Evolutionary conservation across 2,329 filamentous ascomycete species (phyloP).

Genomic region (Phaeophleospora eucalypticola): DNA sequence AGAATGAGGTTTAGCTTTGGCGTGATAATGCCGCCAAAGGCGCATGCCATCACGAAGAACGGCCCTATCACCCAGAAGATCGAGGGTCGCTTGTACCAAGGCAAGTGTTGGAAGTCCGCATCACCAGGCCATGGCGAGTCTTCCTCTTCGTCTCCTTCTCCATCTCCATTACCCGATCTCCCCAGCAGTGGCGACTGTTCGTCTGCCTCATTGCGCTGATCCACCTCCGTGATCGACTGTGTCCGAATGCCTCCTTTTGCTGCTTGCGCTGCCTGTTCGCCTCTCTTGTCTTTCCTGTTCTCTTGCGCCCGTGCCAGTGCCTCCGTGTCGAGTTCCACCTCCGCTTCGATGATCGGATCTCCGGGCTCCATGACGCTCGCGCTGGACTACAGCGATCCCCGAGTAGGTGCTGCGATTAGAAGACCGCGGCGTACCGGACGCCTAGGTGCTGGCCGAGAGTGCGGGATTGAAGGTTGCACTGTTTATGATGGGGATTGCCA

Average conservation of each 20-base stretch:
- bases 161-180: slow-evolving; percentile 7
- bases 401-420: not conserved
- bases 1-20: slow-evolving; percentile 86
- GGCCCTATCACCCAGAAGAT: slow-evolving; percentile 80
- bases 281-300: slow-evolving; percentile 11
- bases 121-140: slow-evolving; percentile 23
- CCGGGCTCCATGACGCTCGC: slow-evolving; percentile 27
- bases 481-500: not conserved
- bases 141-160: slow-evolving; percentile 20
- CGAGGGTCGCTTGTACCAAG: slow-evolving; percentile 62
- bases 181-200: slow-evolving; percentile 26
- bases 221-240: slow-evolving; percentile 3
- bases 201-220: slow-evolving; percentile 13
- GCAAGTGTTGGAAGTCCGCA: slow-evolving; percentile 56
- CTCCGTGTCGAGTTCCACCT: slow-evolving; percentile 29
- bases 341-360: slow-evolving; percentile 32
- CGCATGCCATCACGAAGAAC: slow-evolving; percentile 75
- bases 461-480: not conserved
- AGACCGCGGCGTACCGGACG: not conserved
- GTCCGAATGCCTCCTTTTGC: slow-evolving; percentile 24
- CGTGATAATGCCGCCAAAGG: slow-evolving; percentile 80
- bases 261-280: slow-evolving; percentile 18
- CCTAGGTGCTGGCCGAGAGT: not conserved
- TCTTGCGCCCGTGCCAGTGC: slow-evolving; percentile 18
- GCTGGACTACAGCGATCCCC: slow-evolving; percentile 1